Base-by-base conservation (phyloP, 2,329 filamentous ascomycete genomes). In the Sporothrix schenckii region DNA sequence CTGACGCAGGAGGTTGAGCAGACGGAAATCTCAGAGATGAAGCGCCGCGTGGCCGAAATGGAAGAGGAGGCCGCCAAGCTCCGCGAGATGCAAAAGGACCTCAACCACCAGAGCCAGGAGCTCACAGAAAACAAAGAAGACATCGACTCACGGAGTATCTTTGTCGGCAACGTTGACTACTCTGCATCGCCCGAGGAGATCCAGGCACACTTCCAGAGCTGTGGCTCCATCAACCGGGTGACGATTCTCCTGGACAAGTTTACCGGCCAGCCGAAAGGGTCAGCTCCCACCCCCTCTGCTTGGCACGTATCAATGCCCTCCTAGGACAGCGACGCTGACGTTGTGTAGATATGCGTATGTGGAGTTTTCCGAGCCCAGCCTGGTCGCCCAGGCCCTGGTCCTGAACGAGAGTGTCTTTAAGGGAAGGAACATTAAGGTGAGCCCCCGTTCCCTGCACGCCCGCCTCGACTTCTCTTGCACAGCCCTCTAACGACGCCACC, bases 201-300 rank as follows among this genome's bases (percentile, higher is more conserved):
- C 72, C 95, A 99, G 84, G 92, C 93, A 72, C 95, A 99, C 79
- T 99, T 99, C 83, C 93, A 97, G 84, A 96, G 90, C 84, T 97
- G 93, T 77, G 95, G 95, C 72, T 93, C 92, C 75, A 99, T 99
- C 85, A 99, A 99, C 81, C 91, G 95, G 72, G 95, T 99, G 72
- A 99, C 95, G 1, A 99, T 99, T 75, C 84, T 99, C 75, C 84
- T 99, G 76, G 95, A 99, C 83, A 99, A 99, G 84, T 98, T 97
- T 79, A 97, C 94, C 13, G 95, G 95, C 74, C 94, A 98, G 84
- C 95, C 95, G n/a, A 99, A 99, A 85, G 95, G 95, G 94, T 97
- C 84, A 81, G 90, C 77, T 27, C n/a, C 7, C 16, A 4, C 7
- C 1, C 16, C 39, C 5, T 9, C 10, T 27, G 21, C 24, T 47